phyloP scores from a whole-genome alignment of 2,329 filamentous ascomycete genomes.

The Lachnellula cervina region DNA sequence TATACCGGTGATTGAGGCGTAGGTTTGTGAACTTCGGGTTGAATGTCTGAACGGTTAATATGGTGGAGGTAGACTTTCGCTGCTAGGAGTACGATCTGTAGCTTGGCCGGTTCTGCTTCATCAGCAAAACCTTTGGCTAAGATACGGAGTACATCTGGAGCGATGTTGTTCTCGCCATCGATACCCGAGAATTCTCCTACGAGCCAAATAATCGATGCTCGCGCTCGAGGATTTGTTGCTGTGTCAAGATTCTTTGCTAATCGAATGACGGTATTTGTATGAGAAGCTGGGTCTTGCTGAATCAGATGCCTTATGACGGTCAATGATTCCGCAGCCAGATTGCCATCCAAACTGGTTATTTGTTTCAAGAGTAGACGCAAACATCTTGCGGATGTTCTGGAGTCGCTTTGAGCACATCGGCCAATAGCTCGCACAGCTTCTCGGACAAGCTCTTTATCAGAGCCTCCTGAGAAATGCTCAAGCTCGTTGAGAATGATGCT shows the following conservation, averaged over 20 bases:
- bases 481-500: constrained; percentile 87
- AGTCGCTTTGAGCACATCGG: constrained; percentile 78
- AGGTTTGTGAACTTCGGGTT: constrained; percentile 31
- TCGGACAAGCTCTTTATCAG: constrained; percentile 72
- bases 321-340: constrained; percentile 83
- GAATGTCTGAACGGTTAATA: constrained; percentile 58
- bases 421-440: constrained; percentile 92
- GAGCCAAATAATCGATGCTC: constrained; percentile 95
- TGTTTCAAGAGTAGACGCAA: constrained; percentile 78
- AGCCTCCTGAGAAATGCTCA: constrained; percentile 80
- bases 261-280: constrained; percentile 79
- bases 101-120: constrained; percentile 80
- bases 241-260: constrained; percentile 88
- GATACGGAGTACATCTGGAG: constrained; percentile 85
- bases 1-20: constrained; percentile 18
- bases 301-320: constrained; percentile 95
- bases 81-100: constrained; percentile 85
- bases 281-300: constrained; percentile 77
- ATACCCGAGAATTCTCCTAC: constrained; percentile 88
- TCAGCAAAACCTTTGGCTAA: constrained; percentile 77
- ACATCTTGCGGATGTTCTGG: constrained; percentile 68
- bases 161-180: constrained; percentile 80
- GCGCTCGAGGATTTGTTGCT: constrained; percentile 78
- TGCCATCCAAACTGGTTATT: constrained; percentile 82
- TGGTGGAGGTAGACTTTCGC: constrained; percentile 97